Conservation (phyloP, 1,284 basidiomycete genomes). For the Microbotryomycetes sp. region DNA sequence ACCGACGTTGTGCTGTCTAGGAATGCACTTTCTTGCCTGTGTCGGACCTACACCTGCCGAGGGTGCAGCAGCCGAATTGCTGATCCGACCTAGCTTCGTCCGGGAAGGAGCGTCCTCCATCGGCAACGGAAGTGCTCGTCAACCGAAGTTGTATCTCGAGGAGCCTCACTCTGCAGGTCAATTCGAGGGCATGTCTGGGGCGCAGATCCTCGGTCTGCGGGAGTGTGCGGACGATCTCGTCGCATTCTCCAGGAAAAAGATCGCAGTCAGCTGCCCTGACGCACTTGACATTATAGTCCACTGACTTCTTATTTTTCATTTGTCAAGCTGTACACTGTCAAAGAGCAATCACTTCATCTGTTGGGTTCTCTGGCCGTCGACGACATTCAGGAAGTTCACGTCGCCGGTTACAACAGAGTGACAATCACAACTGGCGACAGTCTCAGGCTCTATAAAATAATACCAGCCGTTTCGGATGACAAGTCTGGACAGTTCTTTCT, state of each 20-base stretch:
- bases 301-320: no score
- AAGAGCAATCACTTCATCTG: no score
- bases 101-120: neutral
- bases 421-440: no score
- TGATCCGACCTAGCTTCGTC: neutral
- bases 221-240: constrained; percentile 3
- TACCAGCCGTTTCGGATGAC: no score
- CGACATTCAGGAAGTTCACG: no score
- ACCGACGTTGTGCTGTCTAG: neutral
- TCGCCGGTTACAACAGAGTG: no score
- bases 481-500: no score
- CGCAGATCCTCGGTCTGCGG: neutral
- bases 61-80: neutral
- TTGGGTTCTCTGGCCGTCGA: no score
- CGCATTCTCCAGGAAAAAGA: neutral
- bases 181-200: neutral
- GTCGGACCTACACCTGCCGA: neutral
- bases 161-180: neutral
- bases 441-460: no score
- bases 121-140: neutral
- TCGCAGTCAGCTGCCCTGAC: neutral
- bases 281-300: no score
- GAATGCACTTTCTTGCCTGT: neutral
- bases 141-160: neutral
- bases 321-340: no score